phyloP scores from a whole-genome alignment of 2,329 filamentous ascomycete species.

The Penicillium sp. region DNA sequence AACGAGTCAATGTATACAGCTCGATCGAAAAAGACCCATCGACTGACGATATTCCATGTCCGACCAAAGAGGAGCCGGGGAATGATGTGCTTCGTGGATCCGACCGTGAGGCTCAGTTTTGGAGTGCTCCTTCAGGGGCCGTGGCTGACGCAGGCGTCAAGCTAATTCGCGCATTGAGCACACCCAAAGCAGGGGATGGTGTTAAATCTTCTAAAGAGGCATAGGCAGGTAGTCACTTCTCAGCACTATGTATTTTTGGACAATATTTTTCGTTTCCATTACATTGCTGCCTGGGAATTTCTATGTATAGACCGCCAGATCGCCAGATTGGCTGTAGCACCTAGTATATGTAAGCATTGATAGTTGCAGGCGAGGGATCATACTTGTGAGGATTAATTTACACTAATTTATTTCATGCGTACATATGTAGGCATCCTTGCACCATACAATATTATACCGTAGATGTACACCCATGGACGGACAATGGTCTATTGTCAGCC shows the following conservation, averaged over 20 bases:
- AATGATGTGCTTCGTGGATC: slow-evolving; percentile 28
- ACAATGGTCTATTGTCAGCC: slow-evolving; percentile 18
- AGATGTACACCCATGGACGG: background rate
- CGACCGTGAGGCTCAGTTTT: slow-evolving; percentile 51
- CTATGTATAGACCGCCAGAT: background rate
- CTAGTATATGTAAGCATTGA: background rate
- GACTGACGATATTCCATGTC: slow-evolving; percentile 23
- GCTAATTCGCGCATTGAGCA: slow-evolving; percentile 48
- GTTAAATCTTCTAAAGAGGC: slow-evolving; percentile 13
- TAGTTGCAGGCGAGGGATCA: background rate
- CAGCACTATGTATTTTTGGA: background rate
- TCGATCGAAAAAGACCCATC: slow-evolving; percentile 22
- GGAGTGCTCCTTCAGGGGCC: slow-evolving; percentile 52
- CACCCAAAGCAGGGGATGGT: slow-evolving; percentile 17
- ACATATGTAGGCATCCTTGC: too few species aligned
- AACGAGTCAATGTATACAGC: slow-evolving; percentile 33
- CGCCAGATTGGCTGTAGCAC: background rate
- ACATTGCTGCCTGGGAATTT: background rate
- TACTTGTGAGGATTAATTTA: background rate
- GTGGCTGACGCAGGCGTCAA: slow-evolving; percentile 50
- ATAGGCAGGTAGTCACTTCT: background rate
- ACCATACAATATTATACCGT: background rate
- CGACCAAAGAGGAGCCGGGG: slow-evolving; percentile 18
- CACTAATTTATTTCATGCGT: background rate
- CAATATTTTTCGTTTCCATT: background rate